These are phyloP conservation scores for Juglanconis oblonga DNA, from an alignment of 2,329 filamentous ascomycete genomes.

Conservation along the genomic window DNA sequence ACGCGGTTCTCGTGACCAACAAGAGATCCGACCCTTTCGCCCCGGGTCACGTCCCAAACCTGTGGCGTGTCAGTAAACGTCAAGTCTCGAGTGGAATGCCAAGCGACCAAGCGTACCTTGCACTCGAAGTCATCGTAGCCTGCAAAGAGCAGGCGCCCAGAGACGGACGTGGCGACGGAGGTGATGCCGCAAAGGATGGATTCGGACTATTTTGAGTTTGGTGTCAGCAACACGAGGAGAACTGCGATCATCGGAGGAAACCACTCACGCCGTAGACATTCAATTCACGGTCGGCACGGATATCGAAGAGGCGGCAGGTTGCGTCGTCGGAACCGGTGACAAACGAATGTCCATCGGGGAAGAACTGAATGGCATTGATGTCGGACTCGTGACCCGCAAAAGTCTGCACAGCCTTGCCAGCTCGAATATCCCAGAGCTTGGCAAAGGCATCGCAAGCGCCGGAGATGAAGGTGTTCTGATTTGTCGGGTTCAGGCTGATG, in stretches of 20 bases:
- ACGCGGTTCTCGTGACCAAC: slow-evolving; percentile 98
- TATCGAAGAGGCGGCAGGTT: slow-evolving; percentile 95
- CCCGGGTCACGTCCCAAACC: slow-evolving; percentile 97
- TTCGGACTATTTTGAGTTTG: slow-evolving; percentile 65
- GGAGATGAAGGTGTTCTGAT: slow-evolving; percentile 99
- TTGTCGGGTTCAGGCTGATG: slow-evolving; percentile 98
- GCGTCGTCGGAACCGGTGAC: slow-evolving; percentile 97
- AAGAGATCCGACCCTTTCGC: slow-evolving; percentile 93
- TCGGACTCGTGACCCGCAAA: slow-evolving; percentile 98
- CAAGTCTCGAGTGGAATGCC: neutral
- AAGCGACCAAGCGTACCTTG: slow-evolving; percentile 67
- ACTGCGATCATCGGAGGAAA: neutral
- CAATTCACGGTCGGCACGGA: slow-evolving; percentile 82
- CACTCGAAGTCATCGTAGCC: slow-evolving; percentile 99
- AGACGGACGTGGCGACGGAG: slow-evolving; percentile 96
- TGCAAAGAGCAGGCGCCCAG: slow-evolving; percentile 89
- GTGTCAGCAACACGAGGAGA: slow-evolving; percentile 25
- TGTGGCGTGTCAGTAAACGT: slow-evolving; percentile 34
- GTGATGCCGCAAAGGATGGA: slow-evolving; percentile 98
- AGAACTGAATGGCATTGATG: slow-evolving; percentile 99
- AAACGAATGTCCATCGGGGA: slow-evolving; percentile 97
- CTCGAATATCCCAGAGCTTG: slow-evolving; percentile 98
- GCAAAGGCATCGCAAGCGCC: slow-evolving; percentile 98
- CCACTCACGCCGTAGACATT: slow-evolving; percentile 65
- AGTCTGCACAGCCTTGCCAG: slow-evolving; percentile 96